Evolutionary conservation across 208 protist genomes (phyloP).

Genomic region (Leishmania gerbilli): DNA sequence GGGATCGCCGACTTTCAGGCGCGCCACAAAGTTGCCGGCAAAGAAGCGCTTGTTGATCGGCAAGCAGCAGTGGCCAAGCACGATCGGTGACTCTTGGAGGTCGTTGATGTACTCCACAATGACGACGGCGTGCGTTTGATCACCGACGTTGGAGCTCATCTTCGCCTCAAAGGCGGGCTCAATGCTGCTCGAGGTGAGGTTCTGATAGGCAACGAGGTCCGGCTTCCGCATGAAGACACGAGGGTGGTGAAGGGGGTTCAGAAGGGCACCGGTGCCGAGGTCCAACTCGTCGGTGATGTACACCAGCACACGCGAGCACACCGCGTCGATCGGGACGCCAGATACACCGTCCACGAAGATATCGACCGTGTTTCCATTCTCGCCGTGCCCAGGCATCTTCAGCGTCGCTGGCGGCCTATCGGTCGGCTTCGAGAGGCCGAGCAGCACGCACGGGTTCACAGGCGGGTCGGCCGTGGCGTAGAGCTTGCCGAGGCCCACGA

Average conservation of each 20-base stretch:
- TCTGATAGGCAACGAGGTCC: constrained; percentile 53
- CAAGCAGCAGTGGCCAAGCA: constrained; percentile 65
- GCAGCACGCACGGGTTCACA: constrained; percentile 35
- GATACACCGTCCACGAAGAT: constrained; percentile 51
- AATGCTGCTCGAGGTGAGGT: constrained; percentile 33
- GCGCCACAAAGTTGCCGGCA: constrained; percentile 66
- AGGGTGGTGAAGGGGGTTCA: constrained; percentile 40
- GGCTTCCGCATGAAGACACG: constrained; percentile 58
- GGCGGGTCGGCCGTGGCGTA: constrained; percentile 21
- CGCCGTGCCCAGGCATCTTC: constrained; percentile 28
- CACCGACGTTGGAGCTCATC: constrained; percentile 20
- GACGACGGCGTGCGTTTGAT: constrained; percentile 45
- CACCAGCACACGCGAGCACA: constrained; percentile 58
- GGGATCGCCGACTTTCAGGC: constrained; percentile 70
- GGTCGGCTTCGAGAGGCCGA: constrained; percentile 36
- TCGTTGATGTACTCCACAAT: constrained; percentile 71
- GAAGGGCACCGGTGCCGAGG: constrained; percentile 19
- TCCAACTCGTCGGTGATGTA: constrained; percentile 59
- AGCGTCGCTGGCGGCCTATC: constrained; percentile 19
- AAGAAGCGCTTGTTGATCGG: constrained; percentile 51
- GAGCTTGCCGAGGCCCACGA: constrained; percentile 32
- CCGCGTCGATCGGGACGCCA: constrained; percentile 56
- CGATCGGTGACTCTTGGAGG: constrained; percentile 25
- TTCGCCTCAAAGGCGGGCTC: constrained; percentile 48
- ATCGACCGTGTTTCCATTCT: constrained; percentile 32